These are phyloP conservation scores for Backusella macrospora DNA, from an alignment of 192 early-diverging fungal species.

Conservation along the genomic window DNA sequence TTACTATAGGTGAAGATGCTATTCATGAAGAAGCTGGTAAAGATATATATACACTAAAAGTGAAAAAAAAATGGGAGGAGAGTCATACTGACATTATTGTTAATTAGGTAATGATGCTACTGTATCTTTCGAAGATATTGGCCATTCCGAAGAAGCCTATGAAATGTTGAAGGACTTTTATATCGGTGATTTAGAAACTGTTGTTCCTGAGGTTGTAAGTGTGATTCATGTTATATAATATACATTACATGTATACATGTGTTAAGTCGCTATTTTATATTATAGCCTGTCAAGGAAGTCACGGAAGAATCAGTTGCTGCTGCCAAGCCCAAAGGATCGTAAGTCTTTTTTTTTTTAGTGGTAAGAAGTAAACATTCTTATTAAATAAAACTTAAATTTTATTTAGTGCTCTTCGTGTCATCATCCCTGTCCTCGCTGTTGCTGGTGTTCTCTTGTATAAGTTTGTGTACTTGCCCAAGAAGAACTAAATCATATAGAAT, in stretches of 20 bases:
- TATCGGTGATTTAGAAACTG: slow-evolving; percentile 19
- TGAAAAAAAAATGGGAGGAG: neutral
- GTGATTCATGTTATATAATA: neutral
- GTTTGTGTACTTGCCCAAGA: slow-evolving; percentile 29
- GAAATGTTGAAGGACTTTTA: slow-evolving; percentile 56
- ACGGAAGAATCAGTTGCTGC: neutral
- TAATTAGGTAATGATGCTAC: slow-evolving; percentile 67
- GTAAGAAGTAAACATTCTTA: neutral
- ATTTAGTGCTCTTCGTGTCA: slow-evolving; percentile 30
- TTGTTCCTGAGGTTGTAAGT: slow-evolving; percentile 30
- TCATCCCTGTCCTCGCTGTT: slow-evolving; percentile 34
- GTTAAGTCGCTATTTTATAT: neutral
- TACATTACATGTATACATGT: neutral
- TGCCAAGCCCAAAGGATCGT: slow-evolving; percentile 17
- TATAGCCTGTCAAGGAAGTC: neutral
- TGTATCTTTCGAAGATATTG: slow-evolving; percentile 91
- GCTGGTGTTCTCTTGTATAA: slow-evolving; percentile 37
- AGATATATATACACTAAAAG: too few relatives aligned
- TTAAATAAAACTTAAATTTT: neutral
- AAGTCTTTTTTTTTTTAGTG: neutral
- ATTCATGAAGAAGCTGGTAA: slow-evolving; percentile 74
- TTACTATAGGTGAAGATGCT: slow-evolving; percentile 81
- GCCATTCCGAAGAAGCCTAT: slow-evolving; percentile 87
- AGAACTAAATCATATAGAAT: neutral
- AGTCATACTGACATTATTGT: slow-evolving; percentile 18